Evolutionary conservation across 768 basidiomycete species (phyloP).

Genomic region (Tubosaeta sp.): DNA sequence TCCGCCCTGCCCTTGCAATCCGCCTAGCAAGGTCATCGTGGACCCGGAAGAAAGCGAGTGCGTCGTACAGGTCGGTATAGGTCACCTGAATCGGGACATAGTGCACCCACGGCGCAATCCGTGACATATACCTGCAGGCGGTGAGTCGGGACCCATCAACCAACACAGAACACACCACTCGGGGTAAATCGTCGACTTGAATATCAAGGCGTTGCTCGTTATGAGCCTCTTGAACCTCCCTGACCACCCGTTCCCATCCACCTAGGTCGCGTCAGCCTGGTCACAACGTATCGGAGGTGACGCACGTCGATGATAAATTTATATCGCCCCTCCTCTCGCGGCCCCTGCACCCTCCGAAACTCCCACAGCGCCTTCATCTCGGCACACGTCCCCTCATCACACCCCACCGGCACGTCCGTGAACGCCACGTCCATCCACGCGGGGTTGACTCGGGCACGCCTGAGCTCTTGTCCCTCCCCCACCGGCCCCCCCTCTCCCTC

Average conservation of each 20-base stretch:
- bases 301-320: conserved; percentile 59
- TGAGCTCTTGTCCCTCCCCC: conserved; percentile 31
- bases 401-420: conserved; percentile 41
- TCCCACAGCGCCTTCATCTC: conserved; percentile 44
- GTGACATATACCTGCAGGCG: conserved; percentile 27
- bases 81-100: conserved; percentile 69
- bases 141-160: not conserved
- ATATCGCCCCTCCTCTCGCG: conserved; percentile 49
- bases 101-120: conserved; percentile 66
- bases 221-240: conserved; percentile 65
- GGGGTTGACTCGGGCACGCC: conserved; percentile 43
- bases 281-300: not conserved
- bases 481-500: conserved; percentile 27
- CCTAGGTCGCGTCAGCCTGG: conserved; percentile 13
- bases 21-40: conserved; percentile 57
- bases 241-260: conserved; percentile 68
- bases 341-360: conserved; percentile 42
- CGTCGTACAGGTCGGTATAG: conserved; percentile 65
- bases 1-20: conserved; percentile 53
- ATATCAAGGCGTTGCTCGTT: conserved; percentile 56
- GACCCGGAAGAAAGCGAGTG: conserved; percentile 66
- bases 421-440: conserved; percentile 62
- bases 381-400: conserved; percentile 38
- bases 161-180: conserved; percentile 49
- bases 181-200: conserved; percentile 70